Percentiles rank a stretch among this genome's conserved stretches.
Conservation (phyloP, 352 stramenopile genomes). For the Peronospora farinosa region DNA sequence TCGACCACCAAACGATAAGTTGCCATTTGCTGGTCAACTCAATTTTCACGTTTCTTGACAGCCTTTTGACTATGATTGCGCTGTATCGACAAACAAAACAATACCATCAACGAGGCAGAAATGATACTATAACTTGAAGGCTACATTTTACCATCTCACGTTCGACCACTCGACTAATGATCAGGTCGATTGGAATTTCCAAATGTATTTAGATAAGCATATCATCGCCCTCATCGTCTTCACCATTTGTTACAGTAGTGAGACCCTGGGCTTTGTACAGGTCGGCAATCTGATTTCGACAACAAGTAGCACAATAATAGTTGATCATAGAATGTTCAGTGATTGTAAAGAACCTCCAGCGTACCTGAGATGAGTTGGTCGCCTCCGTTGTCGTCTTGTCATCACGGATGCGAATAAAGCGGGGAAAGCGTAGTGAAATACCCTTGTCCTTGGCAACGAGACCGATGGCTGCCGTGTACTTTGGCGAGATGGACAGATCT, state of each 20-base stretch:
- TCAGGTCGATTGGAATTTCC: constrained; percentile 6
- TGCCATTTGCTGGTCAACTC: too few species aligned
- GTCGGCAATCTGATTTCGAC: constrained; percentile 57
- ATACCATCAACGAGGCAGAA: background rate
- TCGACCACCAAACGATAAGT: background rate
- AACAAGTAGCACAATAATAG: constrained; percentile 3
- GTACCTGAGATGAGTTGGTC: constrained; percentile 94
- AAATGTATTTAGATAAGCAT: constrained; percentile 65
- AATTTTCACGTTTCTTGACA: too few species aligned
- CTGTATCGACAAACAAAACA: constrained; percentile 10
- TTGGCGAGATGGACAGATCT: constrained; percentile 97
- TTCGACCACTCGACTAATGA: background rate
- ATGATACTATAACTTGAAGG: background rate
- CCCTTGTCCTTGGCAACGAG: constrained; percentile 88
- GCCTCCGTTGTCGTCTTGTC: constrained; percentile 96
- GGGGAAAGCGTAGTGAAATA: constrained; percentile 98
- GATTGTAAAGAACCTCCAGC: constrained; percentile 1
- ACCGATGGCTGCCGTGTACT: constrained; percentile 94
- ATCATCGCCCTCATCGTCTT: constrained; percentile 69
- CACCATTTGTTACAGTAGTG: constrained; percentile 49
- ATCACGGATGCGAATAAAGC: constrained; percentile 95
- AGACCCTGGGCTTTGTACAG: constrained; percentile 75
- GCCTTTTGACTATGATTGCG: too few species aligned
- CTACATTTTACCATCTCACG: constrained; percentile 3
- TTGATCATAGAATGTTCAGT: background rate